Percentiles rank a stretch among this genome's conserved stretches.
phyloP scores from a whole-genome alignment of 176 grass and related monocot species.

The Triticum dicoccoides region DNA sequence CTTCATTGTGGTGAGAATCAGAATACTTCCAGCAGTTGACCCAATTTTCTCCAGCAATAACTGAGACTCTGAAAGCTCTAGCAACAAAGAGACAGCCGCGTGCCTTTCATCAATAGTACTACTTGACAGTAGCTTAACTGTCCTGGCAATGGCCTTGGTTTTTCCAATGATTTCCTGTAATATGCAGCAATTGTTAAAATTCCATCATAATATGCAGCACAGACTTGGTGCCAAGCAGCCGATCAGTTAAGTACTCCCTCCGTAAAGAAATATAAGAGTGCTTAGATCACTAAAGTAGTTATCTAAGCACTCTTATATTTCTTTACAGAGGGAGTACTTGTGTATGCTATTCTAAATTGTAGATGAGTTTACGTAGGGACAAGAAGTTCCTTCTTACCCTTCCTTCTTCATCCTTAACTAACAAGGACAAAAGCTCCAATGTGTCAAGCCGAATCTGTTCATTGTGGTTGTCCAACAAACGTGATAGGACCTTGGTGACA shows the following conservation, averaged over 20 bases:
- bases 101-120: conserved; percentile 47
- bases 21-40: conserved; percentile 51
- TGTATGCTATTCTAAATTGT: conserved; percentile 13
- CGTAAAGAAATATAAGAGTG: no score
- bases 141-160: conserved; percentile 60
- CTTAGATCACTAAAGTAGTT: no score
- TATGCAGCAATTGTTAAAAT: conserved; percentile 17
- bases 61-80: conserved; percentile 72
- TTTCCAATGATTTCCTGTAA: conserved; percentile 78
- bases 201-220: conserved; percentile 12
- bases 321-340: not conserved
- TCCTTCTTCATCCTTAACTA: conserved; percentile 78
- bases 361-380: not conserved
- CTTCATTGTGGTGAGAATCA: conserved; percentile 79
- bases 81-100: conserved; percentile 65
- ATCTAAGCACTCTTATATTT: no score
- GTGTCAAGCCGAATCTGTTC: conserved; percentile 41
- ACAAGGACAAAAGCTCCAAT: conserved; percentile 55
- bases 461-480: conserved; percentile 54
- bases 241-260: not conserved
- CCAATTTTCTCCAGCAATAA: conserved; percentile 60
- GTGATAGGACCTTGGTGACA: conserved; percentile 65
- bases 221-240: not conserved
- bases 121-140: conserved; percentile 63
- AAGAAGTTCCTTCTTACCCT: conserved; percentile 42